Percentiles rank a stretch among this genome's conserved stretches.
phyloP scores from a whole-genome alignment of 164 flowering plant genomes.

The Sedum album region DNA sequence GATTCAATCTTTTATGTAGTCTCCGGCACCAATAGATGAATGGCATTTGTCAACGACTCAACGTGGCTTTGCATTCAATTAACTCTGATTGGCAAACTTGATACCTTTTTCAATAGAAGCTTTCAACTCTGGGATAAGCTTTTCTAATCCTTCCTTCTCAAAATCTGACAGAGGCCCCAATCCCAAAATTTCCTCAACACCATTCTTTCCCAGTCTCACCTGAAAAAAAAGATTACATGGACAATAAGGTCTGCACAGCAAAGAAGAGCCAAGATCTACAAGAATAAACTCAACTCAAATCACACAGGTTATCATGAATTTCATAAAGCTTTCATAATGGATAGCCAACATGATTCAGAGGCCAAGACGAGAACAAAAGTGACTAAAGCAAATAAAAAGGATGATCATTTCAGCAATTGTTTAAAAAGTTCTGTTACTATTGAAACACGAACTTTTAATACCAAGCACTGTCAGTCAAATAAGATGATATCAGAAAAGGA shows the following conservation, averaged over 20 bases:
- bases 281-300: background rate
- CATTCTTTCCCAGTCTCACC: conserved; percentile 1
- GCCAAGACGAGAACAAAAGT: background rate
- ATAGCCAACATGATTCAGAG: background rate
- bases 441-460: background rate
- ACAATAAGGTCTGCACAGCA: background rate
- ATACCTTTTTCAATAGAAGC: background rate
- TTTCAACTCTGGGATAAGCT: conserved; percentile 8
- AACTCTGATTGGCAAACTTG: conserved; percentile 3
- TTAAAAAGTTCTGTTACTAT: background rate
- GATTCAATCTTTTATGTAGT: background rate
- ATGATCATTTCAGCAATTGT: background rate
- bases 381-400: background rate
- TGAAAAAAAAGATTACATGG: background rate
- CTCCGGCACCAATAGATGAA: background rate
- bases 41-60: background rate
- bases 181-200: conserved; percentile 3
- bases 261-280: background rate
- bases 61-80: background rate
- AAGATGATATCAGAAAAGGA: background rate
- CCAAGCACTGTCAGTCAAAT: background rate
- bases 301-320: background rate
- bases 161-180: conserved; percentile 5
- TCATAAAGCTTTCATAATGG: background rate
- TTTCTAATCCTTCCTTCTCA: conserved; percentile 3